Base-by-base conservation (phyloP, 2,329 filamentous ascomycete genomes). In the Knufia petricola region DNA sequence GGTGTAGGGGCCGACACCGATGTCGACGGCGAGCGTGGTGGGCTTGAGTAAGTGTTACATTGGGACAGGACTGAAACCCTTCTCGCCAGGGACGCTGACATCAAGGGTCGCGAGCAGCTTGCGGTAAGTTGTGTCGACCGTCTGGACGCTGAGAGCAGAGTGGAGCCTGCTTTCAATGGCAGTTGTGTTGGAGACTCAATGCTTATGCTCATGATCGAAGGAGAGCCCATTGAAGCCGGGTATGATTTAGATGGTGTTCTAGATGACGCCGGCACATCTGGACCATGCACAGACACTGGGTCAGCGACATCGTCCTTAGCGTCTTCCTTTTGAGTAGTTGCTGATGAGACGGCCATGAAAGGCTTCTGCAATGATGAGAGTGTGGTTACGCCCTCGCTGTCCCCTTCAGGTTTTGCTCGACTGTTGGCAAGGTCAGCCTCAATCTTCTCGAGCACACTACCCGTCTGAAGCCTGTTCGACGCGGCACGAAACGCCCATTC, bases 401-500 rank as follows among this genome's bases (percentile, higher is more conserved):
- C 34, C 4, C 13, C 15, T 4, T 37, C 34, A 20, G 13, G 7
- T n/a, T n/a, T 37, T 37, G 13, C 4, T 20, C 6, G 17, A n/a
- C 7, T 15, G 15, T 7, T 37, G 13, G 34, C 13, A 15, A 37
- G 34, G 34, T 37, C 34, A 37, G 34, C 34, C 34, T 37, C 34
- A n/a, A 37, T 37, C 34, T 37, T 20, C 4, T 6, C 34, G 15
- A 37, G 34, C 13, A 37, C 34, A 6, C 48, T 50, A n/a, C 41
- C 15, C 19, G 51, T 13, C 6, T 21, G 37, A 17, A 39, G 3
- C 37, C 15, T 21, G 37, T 9, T 19, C 17, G 4, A 21, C 4
- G 37, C 4, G 12, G 26, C 26, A 6, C 37, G n/a, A 20, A 19
- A 10, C 21, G 4, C 21, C 17, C 37, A 9, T 6, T 39, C 37